Conservation (phyloP, 768 basidiomycete genomes). For the Rhizopogon roseolus region DNA sequence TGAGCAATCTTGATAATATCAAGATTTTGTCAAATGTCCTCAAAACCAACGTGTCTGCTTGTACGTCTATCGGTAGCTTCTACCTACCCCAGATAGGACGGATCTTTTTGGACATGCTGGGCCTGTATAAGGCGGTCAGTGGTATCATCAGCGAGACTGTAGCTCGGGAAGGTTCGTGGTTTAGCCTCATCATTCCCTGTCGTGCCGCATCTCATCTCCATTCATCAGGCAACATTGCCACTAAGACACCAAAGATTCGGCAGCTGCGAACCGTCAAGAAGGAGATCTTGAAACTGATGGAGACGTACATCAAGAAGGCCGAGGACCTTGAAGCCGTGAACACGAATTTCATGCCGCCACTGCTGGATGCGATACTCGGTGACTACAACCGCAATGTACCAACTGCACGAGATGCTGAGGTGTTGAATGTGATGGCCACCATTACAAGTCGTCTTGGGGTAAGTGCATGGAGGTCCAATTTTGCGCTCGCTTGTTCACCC, state of each 20-base stretch:
- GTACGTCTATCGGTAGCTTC: conserved; percentile 94
- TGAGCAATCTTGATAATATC: conserved; percentile 88
- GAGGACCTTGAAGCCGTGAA: conserved; percentile 96
- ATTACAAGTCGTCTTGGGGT: conserved; percentile 88
- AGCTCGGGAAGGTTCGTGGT: conserved; percentile 65
- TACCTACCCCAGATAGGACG: conserved; percentile 96
- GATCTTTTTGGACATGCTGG: conserved; percentile 97
- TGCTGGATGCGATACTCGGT: conserved; percentile 95
- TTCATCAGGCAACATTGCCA: conserved; percentile 74
- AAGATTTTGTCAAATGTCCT: conserved; percentile 95
- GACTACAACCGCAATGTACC: conserved; percentile 96
- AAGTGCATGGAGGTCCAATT: conserved; percentile 26
- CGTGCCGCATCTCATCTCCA: conserved; percentile 1
- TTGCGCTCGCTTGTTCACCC: conserved; percentile 4
- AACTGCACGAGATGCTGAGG: conserved; percentile 91
- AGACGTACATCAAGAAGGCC: conserved; percentile 95
- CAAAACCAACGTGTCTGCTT: conserved; percentile 98
- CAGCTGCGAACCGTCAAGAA: conserved; percentile 96
- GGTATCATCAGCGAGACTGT: conserved; percentile 94
- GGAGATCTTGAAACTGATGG: conserved; percentile 95
- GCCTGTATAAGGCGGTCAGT: conserved; percentile 95
- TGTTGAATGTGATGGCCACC: conserved; percentile 94
- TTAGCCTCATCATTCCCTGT: not conserved
- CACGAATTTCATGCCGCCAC: conserved; percentile 85
- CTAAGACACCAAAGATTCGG: conserved; percentile 95